A percentile compares a stretch with the other conserved stretches of the same genome.
phyloP scores from a whole-genome alignment of 495 filamentous ascomycete genomes.

The Mycothermus thermophilus region DNA sequence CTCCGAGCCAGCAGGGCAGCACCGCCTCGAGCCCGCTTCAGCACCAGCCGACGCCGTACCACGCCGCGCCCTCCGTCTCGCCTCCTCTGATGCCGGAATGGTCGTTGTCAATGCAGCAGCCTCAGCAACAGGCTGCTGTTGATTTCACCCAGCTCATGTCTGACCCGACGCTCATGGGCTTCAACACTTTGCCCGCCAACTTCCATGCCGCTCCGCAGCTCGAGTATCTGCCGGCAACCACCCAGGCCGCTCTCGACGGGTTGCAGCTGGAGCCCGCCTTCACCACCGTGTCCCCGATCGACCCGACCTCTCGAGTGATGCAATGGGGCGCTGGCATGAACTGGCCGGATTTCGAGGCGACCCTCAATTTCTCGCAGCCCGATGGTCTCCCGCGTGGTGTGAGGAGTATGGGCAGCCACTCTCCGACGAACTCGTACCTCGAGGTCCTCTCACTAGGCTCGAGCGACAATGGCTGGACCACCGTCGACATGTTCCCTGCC shows the following conservation, averaged over 20 bases:
- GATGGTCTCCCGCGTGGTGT: conserved; percentile 41
- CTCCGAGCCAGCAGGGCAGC: conserved; percentile 27
- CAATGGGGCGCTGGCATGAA: conserved; percentile 42
- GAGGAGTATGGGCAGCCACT: conserved; percentile 55
- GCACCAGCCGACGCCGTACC: conserved; percentile 35
- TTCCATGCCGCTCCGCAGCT: conserved; percentile 46
- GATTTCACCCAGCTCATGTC: too few relatives aligned
- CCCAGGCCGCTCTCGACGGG: conserved; percentile 50
- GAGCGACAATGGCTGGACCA: conserved; percentile 74
- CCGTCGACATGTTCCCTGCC: conserved; percentile 46
- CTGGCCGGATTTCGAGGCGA: conserved; percentile 60
- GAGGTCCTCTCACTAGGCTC: conserved; percentile 67
- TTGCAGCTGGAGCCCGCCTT: conserved; percentile 53
- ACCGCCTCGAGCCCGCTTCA: conserved; percentile 31
- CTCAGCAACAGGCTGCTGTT: too few relatives aligned
- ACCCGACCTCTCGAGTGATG: conserved; percentile 51
- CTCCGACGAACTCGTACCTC: conserved; percentile 67
- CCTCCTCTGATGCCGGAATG: background rate
- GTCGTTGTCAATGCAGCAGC: too few relatives aligned
- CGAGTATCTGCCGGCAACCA: conserved; percentile 54
- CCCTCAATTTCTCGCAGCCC: conserved; percentile 28
- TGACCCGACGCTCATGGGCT: conserved; percentile 27
- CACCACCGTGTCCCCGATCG: conserved; percentile 45
- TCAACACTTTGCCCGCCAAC: conserved; percentile 33
- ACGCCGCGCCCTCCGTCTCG: conserved; percentile 12